These are phyloP conservation scores for Colletotrichum magnum DNA, from an alignment of 2,329 filamentous ascomycete genomes.

Conservation along the genomic window DNA sequence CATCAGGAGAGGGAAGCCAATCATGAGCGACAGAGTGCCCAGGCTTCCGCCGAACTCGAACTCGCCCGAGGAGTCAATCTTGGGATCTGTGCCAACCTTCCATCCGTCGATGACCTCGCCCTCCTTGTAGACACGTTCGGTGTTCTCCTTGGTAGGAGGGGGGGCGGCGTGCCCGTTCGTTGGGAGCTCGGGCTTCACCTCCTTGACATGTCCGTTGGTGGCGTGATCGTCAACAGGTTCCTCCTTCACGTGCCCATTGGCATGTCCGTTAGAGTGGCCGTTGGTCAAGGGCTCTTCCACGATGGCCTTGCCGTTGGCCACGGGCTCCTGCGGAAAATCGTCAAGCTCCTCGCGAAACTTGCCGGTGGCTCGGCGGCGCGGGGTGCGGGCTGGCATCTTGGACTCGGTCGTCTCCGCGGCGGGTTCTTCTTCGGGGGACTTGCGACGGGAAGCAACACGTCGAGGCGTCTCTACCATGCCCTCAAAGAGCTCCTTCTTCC, in stretches of 20 bases:
- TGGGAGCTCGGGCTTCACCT: constrained; percentile 10
- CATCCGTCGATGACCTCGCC: constrained; percentile 66
- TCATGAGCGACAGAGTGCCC: constrained; percentile 84
- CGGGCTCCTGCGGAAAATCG: constrained; percentile 48
- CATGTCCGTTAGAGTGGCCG: constrained; percentile 45
- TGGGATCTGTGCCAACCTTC: constrained; percentile 72
- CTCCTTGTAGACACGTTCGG: constrained; percentile 38
- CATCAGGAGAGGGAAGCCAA: constrained; percentile 89
- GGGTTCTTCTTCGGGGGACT: constrained; percentile 54
- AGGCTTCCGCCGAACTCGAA: constrained; percentile 87
- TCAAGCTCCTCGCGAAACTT: constrained; percentile 67
- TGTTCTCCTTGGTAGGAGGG: constrained; percentile 28
- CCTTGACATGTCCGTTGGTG: constrained; percentile 40
- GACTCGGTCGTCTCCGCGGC: constrained; percentile 34
- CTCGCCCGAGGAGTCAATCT: constrained; percentile 73
- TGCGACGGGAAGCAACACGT: constrained; percentile 61
- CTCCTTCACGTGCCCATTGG: constrained; percentile 45
- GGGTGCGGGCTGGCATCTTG: constrained; percentile 46
- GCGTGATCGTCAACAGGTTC: constrained; percentile 38
- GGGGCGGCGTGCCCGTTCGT: constrained; percentile 14
- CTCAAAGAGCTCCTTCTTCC: constrained; percentile 73
- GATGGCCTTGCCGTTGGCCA: constrained; percentile 44
- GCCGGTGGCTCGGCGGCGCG: constrained; percentile 61
- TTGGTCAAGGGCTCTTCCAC: constrained; percentile 40
- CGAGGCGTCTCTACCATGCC: constrained; percentile 74